Base-by-base conservation (phyloP, 2,329 filamentous ascomycete species). In the Ophiostoma novo-ulmi region DNA sequence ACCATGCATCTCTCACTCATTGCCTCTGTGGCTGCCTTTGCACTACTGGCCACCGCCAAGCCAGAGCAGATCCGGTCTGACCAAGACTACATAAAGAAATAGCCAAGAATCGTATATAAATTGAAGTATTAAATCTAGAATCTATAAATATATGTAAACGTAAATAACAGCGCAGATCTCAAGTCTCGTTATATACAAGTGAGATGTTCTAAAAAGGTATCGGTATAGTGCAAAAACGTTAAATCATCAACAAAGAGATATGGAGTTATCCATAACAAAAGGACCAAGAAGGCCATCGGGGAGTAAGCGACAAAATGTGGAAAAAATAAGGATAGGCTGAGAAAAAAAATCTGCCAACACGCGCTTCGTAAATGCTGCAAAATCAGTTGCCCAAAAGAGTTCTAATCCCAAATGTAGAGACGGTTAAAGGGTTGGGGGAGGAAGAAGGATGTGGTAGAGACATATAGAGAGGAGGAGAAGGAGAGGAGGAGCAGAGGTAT, bases 191-290 rank as follows among this genome's bases (percentile, higher is more conserved):
- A 31, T 64, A 64, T 64, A 26, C 61, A 36, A 64, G 58, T 63
- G 31, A 64, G 17, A 64, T 35, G n/a, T 39, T 41, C 63, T 20
- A 65, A 64, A 11, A 14, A 67, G 38, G 38, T 67, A 67, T 67
- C 38, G 39, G 22, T 67, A 67, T 39, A 4, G 63, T 64, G 14
- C 20, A 36, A 65, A 65, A n/a, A 11, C 63, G 20, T 22, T 8
- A 70, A 63, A 39, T 61, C 48, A 35, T 64, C 64, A 39, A 67
- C 44, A 67, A 63, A 67, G 20, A 63, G n/a, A 38, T 39, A 64
- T 70, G 52, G n/a, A 26, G 64, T 55, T 70, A 68, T 70, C 26
- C 65, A 36, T 17, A 63, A 68, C 55, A 65, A 39, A 22, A 39
- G 26, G 13, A 3, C 26, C 58, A 26, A 65, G 63, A 5, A 39